Conservation (phyloP, 2,329 filamentous ascomycete species). For the Tolypocladium guangdongense region DNA sequence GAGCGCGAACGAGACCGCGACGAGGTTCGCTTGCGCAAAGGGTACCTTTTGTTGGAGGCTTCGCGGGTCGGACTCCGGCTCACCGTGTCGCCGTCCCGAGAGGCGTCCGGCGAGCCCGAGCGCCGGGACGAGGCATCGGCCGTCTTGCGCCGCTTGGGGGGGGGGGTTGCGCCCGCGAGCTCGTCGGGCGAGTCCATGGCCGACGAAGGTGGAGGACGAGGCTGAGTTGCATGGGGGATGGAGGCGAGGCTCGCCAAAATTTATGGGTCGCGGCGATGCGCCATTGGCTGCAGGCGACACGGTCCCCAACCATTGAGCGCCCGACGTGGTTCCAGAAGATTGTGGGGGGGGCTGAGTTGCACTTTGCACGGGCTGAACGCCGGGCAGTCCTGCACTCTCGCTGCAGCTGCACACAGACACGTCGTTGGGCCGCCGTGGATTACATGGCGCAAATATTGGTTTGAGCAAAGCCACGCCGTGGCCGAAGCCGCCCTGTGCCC, state of each 20-base stretch:
- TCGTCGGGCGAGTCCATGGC: slow-evolving; percentile 20
- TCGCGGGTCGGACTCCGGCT: neutral
- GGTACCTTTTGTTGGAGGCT: neutral
- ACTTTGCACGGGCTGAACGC: too few relatives aligned
- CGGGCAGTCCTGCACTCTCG: neutral
- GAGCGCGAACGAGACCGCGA: slow-evolving; percentile 1
- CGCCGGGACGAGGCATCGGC: slow-evolving; percentile 15
- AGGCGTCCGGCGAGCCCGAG: slow-evolving; percentile 13
- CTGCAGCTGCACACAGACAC: neutral
- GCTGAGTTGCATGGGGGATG: neutral
- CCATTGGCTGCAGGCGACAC: neutral
- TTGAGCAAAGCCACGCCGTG: neutral
- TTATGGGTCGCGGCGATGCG: slow-evolving; percentile 2
- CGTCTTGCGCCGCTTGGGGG: slow-evolving; percentile 22
- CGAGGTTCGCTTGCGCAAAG: neutral
- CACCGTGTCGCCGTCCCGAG: neutral
- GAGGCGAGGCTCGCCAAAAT: slow-evolving; percentile 4
- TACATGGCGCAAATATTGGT: neutral
- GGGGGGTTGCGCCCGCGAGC: slow-evolving; percentile 12
- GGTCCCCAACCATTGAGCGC: neutral
- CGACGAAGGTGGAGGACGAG: neutral
- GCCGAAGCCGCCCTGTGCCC: too few relatives aligned
- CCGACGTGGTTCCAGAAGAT: neutral
- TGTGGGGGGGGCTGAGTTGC: neutral
- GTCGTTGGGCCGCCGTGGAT: neutral